A percentile compares a stretch with the other conserved stretches of the same genome.
These are phyloP conservation scores for Asparagopsis taxiformis DNA, from an alignment of 31 red algal genomes.

Conservation along the genomic window DNA sequence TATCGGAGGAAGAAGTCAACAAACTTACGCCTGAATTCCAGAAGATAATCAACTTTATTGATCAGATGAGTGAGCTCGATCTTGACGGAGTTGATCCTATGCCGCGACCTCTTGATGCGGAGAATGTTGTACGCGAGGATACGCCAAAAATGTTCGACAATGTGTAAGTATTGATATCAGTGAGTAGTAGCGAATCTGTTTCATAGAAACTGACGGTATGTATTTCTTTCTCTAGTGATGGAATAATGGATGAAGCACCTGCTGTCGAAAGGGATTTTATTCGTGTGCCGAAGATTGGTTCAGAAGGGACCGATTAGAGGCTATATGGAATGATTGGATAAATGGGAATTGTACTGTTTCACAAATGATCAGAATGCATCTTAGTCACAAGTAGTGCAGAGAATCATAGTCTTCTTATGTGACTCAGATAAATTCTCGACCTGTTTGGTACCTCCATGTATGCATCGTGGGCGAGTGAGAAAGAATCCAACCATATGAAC, in stretches of 20 bases:
- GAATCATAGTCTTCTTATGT: not conserved
- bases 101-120: constrained; percentile 11
- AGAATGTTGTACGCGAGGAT: constrained; percentile 45
- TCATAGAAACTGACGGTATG: not conserved
- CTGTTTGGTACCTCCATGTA: not conserved
- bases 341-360: too few species aligned
- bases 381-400: not conserved
- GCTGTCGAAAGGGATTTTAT: constrained; percentile 31
- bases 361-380: not conserved
- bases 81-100: constrained; percentile 42
- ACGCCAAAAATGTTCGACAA: constrained; percentile 18
- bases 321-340: too few species aligned
- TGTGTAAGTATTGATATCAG: constrained; percentile 25
- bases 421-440: not conserved
- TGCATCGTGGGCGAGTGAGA: not conserved
- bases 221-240: constrained; percentile 15
- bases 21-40: constrained; percentile 41
- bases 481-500: not conserved
- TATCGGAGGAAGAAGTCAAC: constrained; percentile 30
- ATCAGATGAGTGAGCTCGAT: constrained; percentile 33
- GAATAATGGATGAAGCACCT: constrained; percentile 41
- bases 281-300: constrained; percentile 42
- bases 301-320: constrained; percentile 1
- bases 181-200: not conserved
- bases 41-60: constrained; percentile 40